These are phyloP conservation scores for Komagataella pastoris DNA, from an alignment of 805 yeast species.

Conservation along the genomic window DNA sequence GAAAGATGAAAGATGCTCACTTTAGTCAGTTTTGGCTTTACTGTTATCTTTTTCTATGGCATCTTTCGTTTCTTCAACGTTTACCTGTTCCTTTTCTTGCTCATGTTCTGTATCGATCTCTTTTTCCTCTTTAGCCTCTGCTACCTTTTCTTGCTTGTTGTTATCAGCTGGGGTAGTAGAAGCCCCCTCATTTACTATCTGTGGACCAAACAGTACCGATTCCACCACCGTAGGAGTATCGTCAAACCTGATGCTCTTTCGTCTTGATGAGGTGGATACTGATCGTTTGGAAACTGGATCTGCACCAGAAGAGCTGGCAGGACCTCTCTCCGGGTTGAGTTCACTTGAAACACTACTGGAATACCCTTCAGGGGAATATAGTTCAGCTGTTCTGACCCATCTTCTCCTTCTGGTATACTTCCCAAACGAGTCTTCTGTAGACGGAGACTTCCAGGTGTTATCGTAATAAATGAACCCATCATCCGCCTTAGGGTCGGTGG, in stretches of 20 bases:
- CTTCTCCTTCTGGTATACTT: slow-evolving; percentile 90
- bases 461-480: slow-evolving; percentile 87
- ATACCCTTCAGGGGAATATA: slow-evolving; percentile 27
- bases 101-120: not conserved
- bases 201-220: not conserved
- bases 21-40: not conserved
- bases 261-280: slow-evolving; percentile 5
- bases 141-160: not conserved
- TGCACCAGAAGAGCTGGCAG: slow-evolving; percentile 3
- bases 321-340: not conserved
- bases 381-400: slow-evolving; percentile 92
- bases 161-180: not conserved
- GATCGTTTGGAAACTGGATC: slow-evolving; percentile 8
- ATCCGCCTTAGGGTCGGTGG: slow-evolving; percentile 61
- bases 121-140: not conserved
- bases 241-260: slow-evolving; percentile 16
- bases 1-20: not conserved
- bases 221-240: slow-evolving; percentile 8
- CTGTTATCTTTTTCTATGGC: not conserved
- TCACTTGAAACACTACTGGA: not conserved
- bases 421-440: slow-evolving; percentile 76
- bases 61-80: not conserved
- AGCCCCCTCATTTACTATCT: not conserved
- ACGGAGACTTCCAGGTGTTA: slow-evolving; percentile 88
- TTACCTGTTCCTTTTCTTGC: not conserved